A percentile compares a stretch with the other conserved stretches of the same genome.
Conservation (phyloP, 306 rosid genomes). For the Malus sylvestris region DNA sequence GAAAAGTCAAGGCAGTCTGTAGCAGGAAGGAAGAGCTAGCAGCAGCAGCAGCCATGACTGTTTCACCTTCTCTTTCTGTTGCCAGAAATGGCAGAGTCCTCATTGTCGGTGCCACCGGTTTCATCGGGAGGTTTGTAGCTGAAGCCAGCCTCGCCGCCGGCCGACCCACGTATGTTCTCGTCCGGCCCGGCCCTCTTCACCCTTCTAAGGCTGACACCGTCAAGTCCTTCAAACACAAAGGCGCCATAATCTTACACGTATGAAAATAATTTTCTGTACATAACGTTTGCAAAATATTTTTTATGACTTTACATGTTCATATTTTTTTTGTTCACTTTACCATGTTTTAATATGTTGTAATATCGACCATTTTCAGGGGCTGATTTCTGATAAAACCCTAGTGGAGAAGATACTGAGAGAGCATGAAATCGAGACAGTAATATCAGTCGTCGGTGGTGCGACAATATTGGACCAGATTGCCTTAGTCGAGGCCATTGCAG, state of each 20-base stretch:
- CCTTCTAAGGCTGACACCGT: constrained; percentile 26
- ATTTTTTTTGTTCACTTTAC: not conserved
- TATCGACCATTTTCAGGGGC: constrained; percentile 28
- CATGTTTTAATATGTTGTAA: not conserved
- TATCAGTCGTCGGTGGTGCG: constrained; percentile 48
- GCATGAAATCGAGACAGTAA: constrained; percentile 39
- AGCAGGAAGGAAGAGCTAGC: not conserved
- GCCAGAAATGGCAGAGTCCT: constrained; percentile 30
- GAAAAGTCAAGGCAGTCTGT: not conserved
- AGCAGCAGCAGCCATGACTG: constrained; percentile 28
- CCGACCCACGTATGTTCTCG: constrained; percentile 35
- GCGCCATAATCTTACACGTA: constrained; percentile 48
- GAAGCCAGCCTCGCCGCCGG: constrained; percentile 44
- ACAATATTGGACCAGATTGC: constrained; percentile 40
- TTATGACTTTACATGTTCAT: not conserved
- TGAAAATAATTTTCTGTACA: not conserved
- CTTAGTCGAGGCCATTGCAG: constrained; percentile 44
- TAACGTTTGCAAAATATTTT: not conserved
- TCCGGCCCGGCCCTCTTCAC: constrained; percentile 24
- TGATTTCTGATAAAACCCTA: constrained; percentile 28
- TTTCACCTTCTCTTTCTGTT: constrained; percentile 14
- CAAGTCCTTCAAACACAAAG: constrained; percentile 43
- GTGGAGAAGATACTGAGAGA: constrained; percentile 51
- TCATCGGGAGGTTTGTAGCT: constrained; percentile 55
- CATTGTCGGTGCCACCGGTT: constrained; percentile 51